These are phyloP conservation scores for Auriscalpium microsporum DNA, from an alignment of 768 basidiomycete species.

Conservation along the genomic window DNA sequence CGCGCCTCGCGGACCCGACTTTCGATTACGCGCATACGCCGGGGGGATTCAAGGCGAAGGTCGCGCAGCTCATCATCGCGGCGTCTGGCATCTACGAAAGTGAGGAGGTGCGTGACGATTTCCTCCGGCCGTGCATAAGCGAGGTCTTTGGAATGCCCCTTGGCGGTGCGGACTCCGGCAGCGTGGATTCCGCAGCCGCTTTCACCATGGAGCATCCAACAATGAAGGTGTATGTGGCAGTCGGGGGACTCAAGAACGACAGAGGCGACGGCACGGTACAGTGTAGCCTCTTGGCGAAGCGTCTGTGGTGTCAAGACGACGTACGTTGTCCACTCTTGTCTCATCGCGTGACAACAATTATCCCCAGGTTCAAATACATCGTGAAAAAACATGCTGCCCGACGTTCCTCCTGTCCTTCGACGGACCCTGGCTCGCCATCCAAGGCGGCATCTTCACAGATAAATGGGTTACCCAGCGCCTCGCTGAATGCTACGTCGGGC, in stretches of 20 bases:
- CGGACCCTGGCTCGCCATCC: background rate
- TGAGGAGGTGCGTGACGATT: background rate
- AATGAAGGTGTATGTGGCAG: background rate
- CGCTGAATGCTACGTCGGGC: background rate
- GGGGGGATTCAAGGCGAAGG: background rate
- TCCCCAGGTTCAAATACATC: background rate
- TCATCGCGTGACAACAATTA: background rate
- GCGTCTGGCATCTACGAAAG: background rate
- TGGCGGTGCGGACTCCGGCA: background rate
- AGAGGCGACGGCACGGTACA: background rate
- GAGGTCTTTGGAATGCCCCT: background rate
- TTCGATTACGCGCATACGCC: background rate
- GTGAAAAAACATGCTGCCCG: background rate
- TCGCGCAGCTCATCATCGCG: background rate
- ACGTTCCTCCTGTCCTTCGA: background rate
- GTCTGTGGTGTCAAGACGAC: background rate
- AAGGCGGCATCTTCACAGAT: background rate
- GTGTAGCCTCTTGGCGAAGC: background rate
- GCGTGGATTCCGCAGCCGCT: background rate
- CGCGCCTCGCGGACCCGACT: background rate
- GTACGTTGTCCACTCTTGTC: background rate
- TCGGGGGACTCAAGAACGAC: background rate
- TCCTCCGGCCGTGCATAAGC: background rate
- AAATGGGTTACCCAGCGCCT: background rate
- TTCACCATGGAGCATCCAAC: background rate